Evolutionary conservation across 2,329 filamentous ascomycete species (phyloP).

Genomic region (Verticillium longisporum): DNA sequence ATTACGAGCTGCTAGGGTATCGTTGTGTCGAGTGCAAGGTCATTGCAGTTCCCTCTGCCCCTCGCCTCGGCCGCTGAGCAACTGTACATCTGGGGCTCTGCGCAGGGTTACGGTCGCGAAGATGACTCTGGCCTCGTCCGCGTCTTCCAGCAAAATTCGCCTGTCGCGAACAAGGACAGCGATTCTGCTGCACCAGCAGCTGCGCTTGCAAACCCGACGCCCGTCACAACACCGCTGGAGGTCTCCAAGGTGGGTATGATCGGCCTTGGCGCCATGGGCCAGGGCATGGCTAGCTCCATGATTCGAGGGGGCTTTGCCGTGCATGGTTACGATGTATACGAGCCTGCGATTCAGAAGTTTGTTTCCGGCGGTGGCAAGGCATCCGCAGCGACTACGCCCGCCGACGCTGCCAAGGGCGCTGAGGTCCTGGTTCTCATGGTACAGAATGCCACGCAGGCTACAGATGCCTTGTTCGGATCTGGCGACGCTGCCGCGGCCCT

Average conservation of each 20-base stretch:
- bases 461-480: constrained; percentile 22
- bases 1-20: constrained; percentile 11
- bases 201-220: constrained; percentile 6
- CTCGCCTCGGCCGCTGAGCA: constrained; percentile 26
- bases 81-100: constrained; percentile 18
- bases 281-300: constrained; percentile 73
- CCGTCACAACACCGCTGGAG: constrained; percentile 13
- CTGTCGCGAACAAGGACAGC: constrained; percentile 9
- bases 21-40: constrained; percentile 20
- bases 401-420: constrained; percentile 18
- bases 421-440: constrained; percentile 28
- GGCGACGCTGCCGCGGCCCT: constrained; percentile 19
- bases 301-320: constrained; percentile 55
- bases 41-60: constrained; percentile 25
- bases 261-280: constrained; percentile 75
- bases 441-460: constrained; percentile 24
- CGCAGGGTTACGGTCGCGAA: constrained; percentile 18
- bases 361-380: constrained; percentile 15
- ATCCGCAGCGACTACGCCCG: constrained; percentile 16
- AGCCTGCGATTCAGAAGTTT: constrained; percentile 21
- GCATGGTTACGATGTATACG: constrained; percentile 24
- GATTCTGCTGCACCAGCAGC: not conserved
- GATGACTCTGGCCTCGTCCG: constrained; percentile 21
- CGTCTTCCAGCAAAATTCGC: constrained; percentile 13
- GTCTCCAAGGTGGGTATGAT: constrained; percentile 44